Evolutionary conservation across 2,329 filamentous ascomycete species (phyloP), one percentile per base, ranked within the genome.

Genomic region (Aspergillus puulaauensis): DNA sequence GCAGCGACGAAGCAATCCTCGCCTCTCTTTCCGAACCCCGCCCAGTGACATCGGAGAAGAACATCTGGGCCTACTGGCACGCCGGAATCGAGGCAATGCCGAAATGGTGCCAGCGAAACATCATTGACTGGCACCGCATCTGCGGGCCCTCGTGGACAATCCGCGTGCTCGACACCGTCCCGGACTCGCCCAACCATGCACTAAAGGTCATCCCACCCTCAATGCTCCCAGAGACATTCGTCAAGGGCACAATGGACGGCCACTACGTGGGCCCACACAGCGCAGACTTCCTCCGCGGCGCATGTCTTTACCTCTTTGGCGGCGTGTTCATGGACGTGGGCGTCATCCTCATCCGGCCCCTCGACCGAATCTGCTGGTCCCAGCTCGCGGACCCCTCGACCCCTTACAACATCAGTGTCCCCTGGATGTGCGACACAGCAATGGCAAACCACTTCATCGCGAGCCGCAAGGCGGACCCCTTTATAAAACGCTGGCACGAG

Each of bases 231-330:
- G 33, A 52, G n/a, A 46, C 56, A 5, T 61, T 64, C 44, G 37
- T 46, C 9, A 14, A 61, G 15, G 33, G 56, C 6, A 59, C 52
- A 11, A 65, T 65, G 62, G 47, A 46, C 33, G 62, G 62, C 4
- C 44, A 23, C 3, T 52, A 57, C 44, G 37, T 51, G 12, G 63
- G 59, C 12, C 61, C 44, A 7, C 63, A 65, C 33, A 54, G 45
- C 7, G 54, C 61, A 5, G 64, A 66, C 45, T 50, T 66, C 19
- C 17, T 61, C 33, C 56, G 62, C 19, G 44, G 62, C 0, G 71
- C 77, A 0, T 64, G 77, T 3, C 56, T 81, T 2, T 76, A 71
- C 52, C 63, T 73, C 6, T 70, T 79, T 33, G 79, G 78, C 0
- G 78, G 79, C 19, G 40, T 57, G 9, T 57, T 21, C 23, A 48